Evolutionary conservation across 2,329 filamentous ascomycete genomes (phyloP).

Genomic region (Chaetomium strumarium): DNA sequence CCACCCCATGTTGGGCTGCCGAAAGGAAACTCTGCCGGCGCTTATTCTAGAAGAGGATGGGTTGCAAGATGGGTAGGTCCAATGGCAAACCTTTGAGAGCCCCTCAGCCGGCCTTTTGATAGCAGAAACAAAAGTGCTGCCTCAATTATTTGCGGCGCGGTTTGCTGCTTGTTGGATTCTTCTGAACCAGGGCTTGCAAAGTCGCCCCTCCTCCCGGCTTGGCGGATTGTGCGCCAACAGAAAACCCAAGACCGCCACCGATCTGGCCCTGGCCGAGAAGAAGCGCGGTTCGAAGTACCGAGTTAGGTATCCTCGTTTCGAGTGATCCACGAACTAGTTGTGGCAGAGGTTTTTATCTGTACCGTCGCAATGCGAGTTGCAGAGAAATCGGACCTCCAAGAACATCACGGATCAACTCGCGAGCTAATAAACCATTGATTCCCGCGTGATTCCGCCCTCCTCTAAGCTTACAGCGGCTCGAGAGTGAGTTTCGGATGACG

Average conservation of each 20-base stretch:
- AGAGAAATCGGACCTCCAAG: too few relatives aligned
- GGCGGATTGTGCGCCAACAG: slow-evolving; percentile 5
- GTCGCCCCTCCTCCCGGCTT: slow-evolving; percentile 6
- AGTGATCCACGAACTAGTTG: too few relatives aligned
- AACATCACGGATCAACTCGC: too few relatives aligned
- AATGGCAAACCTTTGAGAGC: not conserved
- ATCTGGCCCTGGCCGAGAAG: not conserved
- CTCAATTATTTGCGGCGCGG: slow-evolving; percentile 1
- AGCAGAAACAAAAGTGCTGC: not conserved
- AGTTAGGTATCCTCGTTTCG: too few relatives aligned
- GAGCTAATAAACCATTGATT: too few relatives aligned
- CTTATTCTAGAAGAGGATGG: not conserved
- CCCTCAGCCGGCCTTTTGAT: not conserved
- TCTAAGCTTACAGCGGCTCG: too few relatives aligned
- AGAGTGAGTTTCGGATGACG: too few relatives aligned
- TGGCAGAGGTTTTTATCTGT: too few relatives aligned
- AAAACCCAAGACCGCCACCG: not conserved
- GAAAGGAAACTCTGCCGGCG: not conserved
- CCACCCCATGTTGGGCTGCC: slow-evolving; percentile 60
- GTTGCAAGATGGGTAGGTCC: not conserved
- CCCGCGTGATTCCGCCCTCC: too few relatives aligned
- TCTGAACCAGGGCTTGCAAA: not conserved
- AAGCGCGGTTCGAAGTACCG: too few relatives aligned
- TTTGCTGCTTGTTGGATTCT: not conserved
- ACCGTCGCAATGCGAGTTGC: too few relatives aligned